phyloP scores from a whole-genome alignment of 2,329 filamentous ascomycete genomes.

The Bipolaris oryzae region DNA sequence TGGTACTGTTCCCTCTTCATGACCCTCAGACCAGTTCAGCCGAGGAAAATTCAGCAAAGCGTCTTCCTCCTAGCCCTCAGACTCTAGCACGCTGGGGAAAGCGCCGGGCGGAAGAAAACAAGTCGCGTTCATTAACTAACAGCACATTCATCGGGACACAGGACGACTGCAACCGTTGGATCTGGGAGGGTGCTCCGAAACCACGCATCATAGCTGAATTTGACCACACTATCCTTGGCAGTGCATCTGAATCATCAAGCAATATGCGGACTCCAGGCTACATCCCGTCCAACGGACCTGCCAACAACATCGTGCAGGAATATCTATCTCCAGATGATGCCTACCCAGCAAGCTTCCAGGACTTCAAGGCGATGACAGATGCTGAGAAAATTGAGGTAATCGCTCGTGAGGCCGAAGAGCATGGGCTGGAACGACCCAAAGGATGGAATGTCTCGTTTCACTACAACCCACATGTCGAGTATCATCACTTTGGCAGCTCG shows the following conservation, averaged over 20 bases:
- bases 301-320: constrained; percentile 45
- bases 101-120: constrained; percentile 8
- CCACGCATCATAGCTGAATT: not conserved
- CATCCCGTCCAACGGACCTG: constrained; percentile 22
- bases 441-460: constrained; percentile 95
- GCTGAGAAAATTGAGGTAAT: constrained; percentile 58
- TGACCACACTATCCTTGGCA: not conserved
- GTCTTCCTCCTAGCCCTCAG: not conserved
- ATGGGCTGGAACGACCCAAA: constrained; percentile 78
- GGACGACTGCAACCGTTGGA: constrained; percentile 23
- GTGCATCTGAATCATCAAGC: constrained; percentile 1
- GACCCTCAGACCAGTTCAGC: constrained; percentile 1
- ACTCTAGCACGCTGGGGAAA: constrained; percentile 8
- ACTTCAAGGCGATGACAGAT: constrained; percentile 41
- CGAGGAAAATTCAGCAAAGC: not conserved
- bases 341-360: constrained; percentile 35
- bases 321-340: constrained; percentile 40
- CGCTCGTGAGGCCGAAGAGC: constrained; percentile 59
- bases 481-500: constrained; percentile 93
- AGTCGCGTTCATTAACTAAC: constrained; percentile 10
- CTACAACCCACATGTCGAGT: constrained; percentile 91
- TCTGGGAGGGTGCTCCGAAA: constrained; percentile 12
- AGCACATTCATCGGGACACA: constrained; percentile 19
- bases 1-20: not conserved
- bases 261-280: constrained; percentile 31